These are phyloP conservation scores for Ambispora gerdemannii DNA, from an alignment of 192 early-diverging fungal species.

Conservation along the genomic window DNA sequence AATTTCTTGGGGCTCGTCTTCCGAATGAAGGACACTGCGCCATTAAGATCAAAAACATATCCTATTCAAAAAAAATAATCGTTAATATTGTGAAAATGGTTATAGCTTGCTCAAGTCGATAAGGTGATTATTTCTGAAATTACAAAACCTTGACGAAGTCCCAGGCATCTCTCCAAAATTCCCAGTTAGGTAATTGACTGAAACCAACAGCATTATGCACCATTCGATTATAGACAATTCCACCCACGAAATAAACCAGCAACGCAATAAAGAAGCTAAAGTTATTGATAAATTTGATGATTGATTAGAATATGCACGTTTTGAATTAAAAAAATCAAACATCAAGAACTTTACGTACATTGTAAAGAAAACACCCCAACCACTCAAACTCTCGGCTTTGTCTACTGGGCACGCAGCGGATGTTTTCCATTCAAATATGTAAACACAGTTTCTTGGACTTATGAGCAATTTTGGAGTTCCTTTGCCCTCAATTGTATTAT, in stretches of 20 bases:
- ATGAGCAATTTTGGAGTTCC: too few relatives aligned
- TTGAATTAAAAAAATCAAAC: too few relatives aligned
- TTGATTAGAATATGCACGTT: too few relatives aligned
- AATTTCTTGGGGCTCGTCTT: neutral
- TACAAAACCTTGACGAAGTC: slow-evolving; percentile 39
- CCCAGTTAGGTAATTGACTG: slow-evolving; percentile 42
- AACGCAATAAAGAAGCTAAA: slow-evolving; percentile 38
- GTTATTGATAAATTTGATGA: neutral
- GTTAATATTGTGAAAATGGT: neutral
- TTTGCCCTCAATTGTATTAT: too few relatives aligned
- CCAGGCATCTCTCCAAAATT: slow-evolving; percentile 38
- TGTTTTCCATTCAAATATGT: slow-evolving; percentile 42
- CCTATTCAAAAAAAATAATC: neutral
- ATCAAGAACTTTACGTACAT: too few relatives aligned
- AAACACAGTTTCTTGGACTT: too few relatives aligned
- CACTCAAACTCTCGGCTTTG: slow-evolving; percentile 8
- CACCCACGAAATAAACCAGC: slow-evolving; percentile 39
- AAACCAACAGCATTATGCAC: slow-evolving; percentile 39
- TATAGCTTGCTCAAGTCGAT: too few relatives aligned
- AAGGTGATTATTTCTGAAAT: neutral
- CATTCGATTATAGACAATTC: slow-evolving; percentile 41
- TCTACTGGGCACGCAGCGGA: slow-evolving; percentile 33
- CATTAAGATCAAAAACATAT: slow-evolving; percentile 13
- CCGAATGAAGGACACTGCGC: neutral
- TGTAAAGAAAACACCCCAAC: slow-evolving; percentile 36